These are phyloP conservation scores for Carallia pectinifolia DNA, from an alignment of 345 rosid genomes.

Conservation along the genomic window DNA sequence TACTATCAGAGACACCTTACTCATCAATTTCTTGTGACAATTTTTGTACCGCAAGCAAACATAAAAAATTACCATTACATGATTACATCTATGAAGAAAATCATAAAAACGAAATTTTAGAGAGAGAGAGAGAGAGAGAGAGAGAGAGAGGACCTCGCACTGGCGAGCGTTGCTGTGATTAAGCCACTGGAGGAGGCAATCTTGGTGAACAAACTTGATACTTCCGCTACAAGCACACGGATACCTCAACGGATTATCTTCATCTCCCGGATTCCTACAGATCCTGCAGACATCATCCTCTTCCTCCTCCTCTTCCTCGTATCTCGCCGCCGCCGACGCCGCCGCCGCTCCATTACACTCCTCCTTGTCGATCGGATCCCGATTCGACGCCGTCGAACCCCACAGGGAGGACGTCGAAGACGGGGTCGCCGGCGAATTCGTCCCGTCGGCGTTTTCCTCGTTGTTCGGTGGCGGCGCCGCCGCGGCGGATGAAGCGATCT, in stretches of 20 bases:
- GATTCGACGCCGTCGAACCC: conserved; percentile 10
- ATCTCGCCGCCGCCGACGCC: conserved; percentile 31
- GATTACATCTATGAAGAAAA: background rate
- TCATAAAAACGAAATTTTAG: background rate
- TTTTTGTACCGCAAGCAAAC: too few species aligned
- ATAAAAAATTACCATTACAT: too few species aligned
- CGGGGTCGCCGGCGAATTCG: background rate
- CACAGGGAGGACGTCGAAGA: conserved; percentile 19
- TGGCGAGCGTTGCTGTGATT: conserved; percentile 98
- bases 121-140: background rate
- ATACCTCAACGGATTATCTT: conserved; percentile 83
- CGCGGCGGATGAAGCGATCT: conserved; percentile 43
- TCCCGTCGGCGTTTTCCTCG: conserved; percentile 5
- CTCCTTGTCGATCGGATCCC: conserved; percentile 18
- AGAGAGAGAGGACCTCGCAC: conserved; percentile 71
- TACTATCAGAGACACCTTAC: too few species aligned
- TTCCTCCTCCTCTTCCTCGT: conserved; percentile 66
- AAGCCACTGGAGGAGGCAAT: conserved; percentile 99
- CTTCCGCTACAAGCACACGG: conserved; percentile 99
- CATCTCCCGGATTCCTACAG: conserved; percentile 94
- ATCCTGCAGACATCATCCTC: conserved; percentile 99
- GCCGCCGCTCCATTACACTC: conserved; percentile 17
- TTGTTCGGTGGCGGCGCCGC: conserved; percentile 13
- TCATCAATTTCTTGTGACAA: too few species aligned
- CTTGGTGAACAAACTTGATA: conserved; percentile 96